Conservation (phyloP, 345 rosid species). For the Populus davidiana region DNA sequence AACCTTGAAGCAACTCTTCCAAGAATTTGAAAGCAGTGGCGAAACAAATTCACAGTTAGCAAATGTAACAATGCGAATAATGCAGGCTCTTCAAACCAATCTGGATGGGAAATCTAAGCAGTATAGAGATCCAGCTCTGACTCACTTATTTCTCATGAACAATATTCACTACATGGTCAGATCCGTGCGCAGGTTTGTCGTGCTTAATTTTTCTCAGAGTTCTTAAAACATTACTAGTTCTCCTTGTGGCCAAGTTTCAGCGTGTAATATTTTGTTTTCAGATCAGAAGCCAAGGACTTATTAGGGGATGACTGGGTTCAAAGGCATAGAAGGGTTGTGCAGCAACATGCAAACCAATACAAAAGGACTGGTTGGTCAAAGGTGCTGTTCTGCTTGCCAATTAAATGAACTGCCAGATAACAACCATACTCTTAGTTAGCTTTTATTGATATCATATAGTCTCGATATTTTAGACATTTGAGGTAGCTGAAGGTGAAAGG, state of each 20-base stretch:
- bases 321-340: constrained; percentile 91
- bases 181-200: constrained; percentile 90
- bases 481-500: background rate
- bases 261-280: constrained; percentile 25
- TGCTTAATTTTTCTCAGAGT: constrained; percentile 3
- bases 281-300: constrained; percentile 99
- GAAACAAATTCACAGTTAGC: constrained; percentile 72
- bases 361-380: constrained; percentile 92
- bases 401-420: constrained; percentile 1
- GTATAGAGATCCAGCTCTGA: constrained; percentile 85
- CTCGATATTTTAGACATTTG: background rate
- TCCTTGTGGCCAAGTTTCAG: background rate
- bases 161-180: constrained; percentile 98
- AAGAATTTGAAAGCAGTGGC: constrained; percentile 73
- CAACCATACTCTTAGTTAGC: background rate
- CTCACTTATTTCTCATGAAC: constrained; percentile 92
- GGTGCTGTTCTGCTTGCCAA: constrained; percentile 38
- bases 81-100: constrained; percentile 99
- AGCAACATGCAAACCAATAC: constrained; percentile 97
- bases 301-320: constrained; percentile 99
- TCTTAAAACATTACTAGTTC: constrained; percentile 1
- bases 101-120: constrained; percentile 95
- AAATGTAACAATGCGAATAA: constrained; percentile 82
- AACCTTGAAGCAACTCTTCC: constrained; percentile 94
- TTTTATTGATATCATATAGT: background rate